phyloP scores from a whole-genome alignment of 768 basidiomycete genomes.

The Pleurotus tuoliensis region DNA sequence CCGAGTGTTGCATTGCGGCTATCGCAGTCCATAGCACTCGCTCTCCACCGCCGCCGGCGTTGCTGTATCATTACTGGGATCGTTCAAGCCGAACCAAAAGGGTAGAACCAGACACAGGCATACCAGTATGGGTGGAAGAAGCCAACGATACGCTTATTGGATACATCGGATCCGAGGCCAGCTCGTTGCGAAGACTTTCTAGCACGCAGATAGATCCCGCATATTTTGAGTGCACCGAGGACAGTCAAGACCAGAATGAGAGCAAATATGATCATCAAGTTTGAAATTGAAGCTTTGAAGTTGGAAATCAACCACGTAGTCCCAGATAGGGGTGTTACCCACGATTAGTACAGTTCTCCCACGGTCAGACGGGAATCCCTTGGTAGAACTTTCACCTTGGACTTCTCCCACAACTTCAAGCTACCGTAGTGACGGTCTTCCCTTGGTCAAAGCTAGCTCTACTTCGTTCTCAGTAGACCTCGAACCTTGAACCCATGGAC shows the following conservation, averaged over 20 bases:
- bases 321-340: background rate
- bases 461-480: background rate
- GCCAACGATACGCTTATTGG: slow-evolving; percentile 37
- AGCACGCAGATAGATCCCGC: background rate
- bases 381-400: no score
- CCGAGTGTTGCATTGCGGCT: slow-evolving; percentile 63
- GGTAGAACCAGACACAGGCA: slow-evolving; percentile 19
- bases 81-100: slow-evolving; percentile 29
- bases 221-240: background rate
- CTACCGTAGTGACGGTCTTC: background rate
- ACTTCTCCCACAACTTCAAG: background rate
- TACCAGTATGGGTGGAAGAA: slow-evolving; percentile 98
- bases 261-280: background rate
- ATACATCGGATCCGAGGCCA: background rate
- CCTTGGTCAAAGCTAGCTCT: background rate
- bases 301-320: background rate
- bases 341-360: background rate
- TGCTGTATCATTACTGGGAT: slow-evolving; percentile 42
- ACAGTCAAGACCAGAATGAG: background rate
- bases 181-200: background rate
- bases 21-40: slow-evolving; percentile 94
- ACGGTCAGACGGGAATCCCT: background rate
- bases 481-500: slow-evolving; percentile 45
- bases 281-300: background rate
- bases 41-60: slow-evolving; percentile 97